Conservation (phyloP, 306 rosid genomes). For the Myrica gale region DNA sequence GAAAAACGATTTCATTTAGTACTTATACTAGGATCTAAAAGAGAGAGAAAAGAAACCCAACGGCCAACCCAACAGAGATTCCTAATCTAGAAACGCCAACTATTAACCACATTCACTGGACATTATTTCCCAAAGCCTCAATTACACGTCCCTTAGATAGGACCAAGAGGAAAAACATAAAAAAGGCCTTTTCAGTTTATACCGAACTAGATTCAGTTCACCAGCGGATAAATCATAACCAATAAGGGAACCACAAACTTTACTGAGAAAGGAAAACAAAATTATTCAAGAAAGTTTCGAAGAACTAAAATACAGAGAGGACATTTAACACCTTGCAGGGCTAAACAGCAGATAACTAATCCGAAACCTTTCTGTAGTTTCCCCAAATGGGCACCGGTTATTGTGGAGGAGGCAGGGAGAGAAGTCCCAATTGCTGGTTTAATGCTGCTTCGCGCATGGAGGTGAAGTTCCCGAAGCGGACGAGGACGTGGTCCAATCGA, state of each 20-base stretch:
- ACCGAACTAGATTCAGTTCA: neutral
- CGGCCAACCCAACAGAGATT: neutral
- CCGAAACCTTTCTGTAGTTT: neutral
- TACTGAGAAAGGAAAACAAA: neutral
- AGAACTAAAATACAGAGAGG: neutral
- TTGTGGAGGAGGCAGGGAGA: neutral
- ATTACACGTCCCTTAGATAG: neutral
- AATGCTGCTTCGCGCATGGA: constrained; percentile 8
- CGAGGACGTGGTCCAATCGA: constrained; percentile 28
- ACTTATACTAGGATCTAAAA: too few relatives aligned
- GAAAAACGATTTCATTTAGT: neutral
- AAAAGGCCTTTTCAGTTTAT: neutral
- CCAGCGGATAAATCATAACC: neutral
- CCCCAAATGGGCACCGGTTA: neutral
- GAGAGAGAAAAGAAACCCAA: neutral
- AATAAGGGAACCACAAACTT: neutral
- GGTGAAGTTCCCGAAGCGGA: constrained; percentile 3
- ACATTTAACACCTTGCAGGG: neutral
- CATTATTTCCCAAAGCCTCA: neutral
- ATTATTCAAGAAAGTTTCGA: neutral
- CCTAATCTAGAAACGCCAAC: neutral
- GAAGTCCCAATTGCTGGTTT: neutral
- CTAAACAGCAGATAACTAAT: neutral
- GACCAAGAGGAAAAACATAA: neutral
- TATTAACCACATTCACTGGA: neutral